Base-by-base conservation (phyloP, 345 rosid genomes). In the Eucalyptus erythrocorys region DNA sequence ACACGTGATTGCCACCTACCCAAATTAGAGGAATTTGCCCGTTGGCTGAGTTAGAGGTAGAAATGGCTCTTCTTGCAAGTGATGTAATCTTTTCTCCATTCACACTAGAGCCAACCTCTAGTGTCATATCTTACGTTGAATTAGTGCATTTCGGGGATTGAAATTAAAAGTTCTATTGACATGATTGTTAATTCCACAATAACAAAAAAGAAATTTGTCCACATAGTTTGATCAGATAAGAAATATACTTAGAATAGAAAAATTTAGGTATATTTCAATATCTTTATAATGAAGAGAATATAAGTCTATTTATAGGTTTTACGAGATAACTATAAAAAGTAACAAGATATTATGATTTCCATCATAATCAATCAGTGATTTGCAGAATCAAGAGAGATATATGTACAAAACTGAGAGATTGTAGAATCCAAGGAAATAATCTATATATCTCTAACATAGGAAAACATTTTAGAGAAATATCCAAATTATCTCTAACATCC, bases 181-280 rank as follows among this genome's bases (percentile, higher is more conserved):
- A 64, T 13, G 17, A 64, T 64, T 64, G 76, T 30, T 30, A 64
- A n/a, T n/a, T 64, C 32, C 76, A 64, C 76, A 15, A n/a, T n/a
- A 19, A 14, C 19, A 13, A n/a, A 32, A n/a, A n/a, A 30, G 0
- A 64, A 64, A 30, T 30, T 0, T 14, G 8, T 64, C 9, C 9
- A 14, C 10, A 4, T 64, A 30, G 17, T n/a, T 64, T 14, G 76
- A 64, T 14, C 0, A 13, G 10, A n/a, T 64, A 30, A n/a, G 37
- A 64, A n/a, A 64, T 7, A 14, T n/a, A 64, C 16, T 4, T 5
- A 0, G 1, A 64, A 64, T 9, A 64, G 71, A 64, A 4, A 64
- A 64, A 14, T 1, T n/a, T 64, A 7, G n/a, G 10, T 13, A n/a
- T n/a, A 64, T 30, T 64, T 64, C 0, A 10, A 64, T 13, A 7